Percentiles rank a stretch among this genome's conserved stretches.
These are phyloP conservation scores for Tuber brumale DNA, from an alignment of 495 filamentous ascomycete species.

Conservation along the genomic window DNA sequence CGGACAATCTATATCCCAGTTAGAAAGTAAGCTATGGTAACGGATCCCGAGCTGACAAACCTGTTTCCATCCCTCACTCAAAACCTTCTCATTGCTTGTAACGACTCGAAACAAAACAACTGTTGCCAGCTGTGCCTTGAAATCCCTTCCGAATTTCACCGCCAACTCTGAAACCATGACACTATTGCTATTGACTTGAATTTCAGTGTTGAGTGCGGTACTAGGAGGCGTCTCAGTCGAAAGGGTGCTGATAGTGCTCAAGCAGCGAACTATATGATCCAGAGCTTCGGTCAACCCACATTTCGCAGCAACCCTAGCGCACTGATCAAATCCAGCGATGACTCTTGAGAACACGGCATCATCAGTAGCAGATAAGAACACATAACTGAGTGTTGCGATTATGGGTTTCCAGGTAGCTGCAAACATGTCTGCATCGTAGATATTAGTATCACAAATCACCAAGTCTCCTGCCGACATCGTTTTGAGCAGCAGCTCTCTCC, in stretches of 20 bases:
- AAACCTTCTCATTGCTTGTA: constrained; percentile 68
- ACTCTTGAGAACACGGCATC: constrained; percentile 93
- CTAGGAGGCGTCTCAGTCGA: constrained; percentile 66
- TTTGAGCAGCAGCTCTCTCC: constrained; percentile 89
- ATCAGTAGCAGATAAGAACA: constrained; percentile 97
- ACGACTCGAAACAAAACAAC: constrained; percentile 89
- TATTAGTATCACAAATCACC: constrained; percentile 79
- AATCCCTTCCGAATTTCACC: constrained; percentile 91
- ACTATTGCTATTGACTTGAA: constrained; percentile 82
- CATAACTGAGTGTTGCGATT: constrained; percentile 89
- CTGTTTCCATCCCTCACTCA: constrained; percentile 74
- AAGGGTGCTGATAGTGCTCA: constrained; percentile 84
- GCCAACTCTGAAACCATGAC: constrained; percentile 99
- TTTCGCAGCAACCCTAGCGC: constrained; percentile 83
- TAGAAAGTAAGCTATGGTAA: constrained; percentile 17
- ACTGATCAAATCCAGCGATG: constrained; percentile 91
- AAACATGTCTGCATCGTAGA: constrained; percentile 97
- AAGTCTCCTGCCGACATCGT: constrained; percentile 67
- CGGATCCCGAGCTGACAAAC: constrained; percentile 48
- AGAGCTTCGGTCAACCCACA: constrained; percentile 78
- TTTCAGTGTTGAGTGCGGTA: constrained; percentile 88
- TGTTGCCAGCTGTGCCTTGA: constrained; percentile 85
- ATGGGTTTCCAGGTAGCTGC: constrained; percentile 91
- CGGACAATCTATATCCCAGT: constrained; percentile 60
- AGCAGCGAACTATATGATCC: constrained; percentile 81